These are phyloP conservation scores for Globisporangium canariense DNA, from an alignment of 352 stramenopile species.

Conservation along the genomic window DNA sequence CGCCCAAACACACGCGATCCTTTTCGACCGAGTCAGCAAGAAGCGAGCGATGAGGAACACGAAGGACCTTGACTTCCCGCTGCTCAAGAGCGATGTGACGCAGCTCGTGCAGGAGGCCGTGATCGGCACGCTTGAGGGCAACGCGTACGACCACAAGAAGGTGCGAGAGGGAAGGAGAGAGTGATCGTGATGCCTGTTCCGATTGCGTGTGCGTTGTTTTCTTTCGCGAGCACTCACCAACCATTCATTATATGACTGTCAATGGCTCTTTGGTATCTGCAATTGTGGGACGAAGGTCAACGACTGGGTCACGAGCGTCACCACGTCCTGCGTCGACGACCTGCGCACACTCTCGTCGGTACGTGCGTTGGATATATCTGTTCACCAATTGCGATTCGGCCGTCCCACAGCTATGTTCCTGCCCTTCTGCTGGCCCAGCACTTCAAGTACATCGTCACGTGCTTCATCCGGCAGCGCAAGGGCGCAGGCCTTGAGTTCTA, in stretches of 20 bases:
- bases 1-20: no score
- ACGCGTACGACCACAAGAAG: constrained; percentile 77
- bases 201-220: no score
- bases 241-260: no score
- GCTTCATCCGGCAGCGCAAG: constrained; percentile 63
- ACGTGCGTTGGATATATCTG: constrained; percentile 3
- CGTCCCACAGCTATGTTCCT: no score
- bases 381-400: no score
- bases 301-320: constrained; percentile 70
- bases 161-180: constrained; percentile 19
- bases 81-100: constrained; percentile 73
- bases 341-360: constrained; percentile 61
- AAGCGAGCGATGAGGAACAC: constrained; percentile 24
- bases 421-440: constrained; percentile 11
- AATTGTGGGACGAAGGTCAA: constrained; percentile 31
- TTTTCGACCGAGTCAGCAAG: no score
- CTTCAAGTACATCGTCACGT: constrained; percentile 85
- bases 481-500: constrained; percentile 56
- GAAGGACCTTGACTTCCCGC: constrained; percentile 65
- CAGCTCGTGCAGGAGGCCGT: constrained; percentile 72
- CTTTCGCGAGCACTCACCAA: no score
- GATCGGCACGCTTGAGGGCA: constrained; percentile 65
- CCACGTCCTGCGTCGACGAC: constrained; percentile 62
- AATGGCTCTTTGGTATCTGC: not conserved
- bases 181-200: no score